Evolutionary conservation across 306 rosid genomes (phyloP).

Genomic region (Albizia julibrissin): DNA sequence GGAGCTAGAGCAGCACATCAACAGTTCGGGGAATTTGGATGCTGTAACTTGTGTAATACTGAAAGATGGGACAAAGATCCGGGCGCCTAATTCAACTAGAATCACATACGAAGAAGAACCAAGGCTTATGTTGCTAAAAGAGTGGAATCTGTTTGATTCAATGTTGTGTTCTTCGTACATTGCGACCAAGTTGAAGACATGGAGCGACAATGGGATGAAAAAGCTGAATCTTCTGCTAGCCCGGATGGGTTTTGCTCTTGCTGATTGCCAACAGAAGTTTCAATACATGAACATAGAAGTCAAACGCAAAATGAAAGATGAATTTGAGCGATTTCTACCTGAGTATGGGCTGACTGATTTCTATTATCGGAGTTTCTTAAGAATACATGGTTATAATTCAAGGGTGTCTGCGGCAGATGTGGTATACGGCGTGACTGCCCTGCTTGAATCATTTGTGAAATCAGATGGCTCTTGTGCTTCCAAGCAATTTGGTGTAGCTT

Average conservation of each 20-base stretch:
- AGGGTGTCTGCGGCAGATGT: conserved; percentile 96
- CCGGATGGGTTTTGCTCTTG: conserved; percentile 90
- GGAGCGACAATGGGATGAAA: conserved; percentile 96
- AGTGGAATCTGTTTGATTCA: conserved; percentile 92
- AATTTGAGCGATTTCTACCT: conserved; percentile 75
- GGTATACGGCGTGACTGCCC: conserved; percentile 93
- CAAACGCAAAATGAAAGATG: conserved; percentile 76
- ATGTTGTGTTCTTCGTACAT: conserved; percentile 87
- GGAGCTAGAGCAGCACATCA: conserved; percentile 91
- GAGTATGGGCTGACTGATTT: conserved; percentile 92
- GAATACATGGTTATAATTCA: conserved; percentile 78
- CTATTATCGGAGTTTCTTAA: conserved; percentile 79
- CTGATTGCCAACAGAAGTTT: conserved; percentile 94
- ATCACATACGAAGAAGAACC: conserved; percentile 97
- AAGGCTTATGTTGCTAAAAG: conserved; percentile 81
- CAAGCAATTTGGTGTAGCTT: conserved; percentile 81
- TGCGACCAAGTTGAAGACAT: conserved; percentile 89
- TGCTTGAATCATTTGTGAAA: conserved; percentile 81
- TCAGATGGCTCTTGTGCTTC: conserved; percentile 84
- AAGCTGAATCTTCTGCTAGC: conserved; percentile 85
- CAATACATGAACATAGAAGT: conserved; percentile 92
- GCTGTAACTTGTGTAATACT: conserved; percentile 72
- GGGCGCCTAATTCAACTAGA: conserved; percentile 62
- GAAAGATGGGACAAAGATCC: conserved; percentile 84
- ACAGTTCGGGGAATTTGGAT: conserved; percentile 84